Evolutionary conservation across 768 basidiomycete species (phyloP), one percentile per base, ranked within the genome.

Genomic region (Hygrophoropsis aurantiaca): DNA sequence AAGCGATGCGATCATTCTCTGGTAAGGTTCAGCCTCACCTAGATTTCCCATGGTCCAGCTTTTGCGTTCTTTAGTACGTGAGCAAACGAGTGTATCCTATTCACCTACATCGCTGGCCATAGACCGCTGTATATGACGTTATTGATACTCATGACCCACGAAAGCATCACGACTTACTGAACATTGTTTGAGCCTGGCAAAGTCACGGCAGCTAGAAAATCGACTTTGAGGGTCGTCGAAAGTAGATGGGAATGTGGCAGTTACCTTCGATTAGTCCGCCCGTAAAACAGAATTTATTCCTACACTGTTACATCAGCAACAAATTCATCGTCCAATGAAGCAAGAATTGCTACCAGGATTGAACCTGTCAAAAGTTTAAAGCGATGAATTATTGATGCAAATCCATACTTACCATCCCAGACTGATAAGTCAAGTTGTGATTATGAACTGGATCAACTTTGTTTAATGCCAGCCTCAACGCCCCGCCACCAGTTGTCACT

Each of bases 271-370:
- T 74, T 41, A 87, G 64, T 34, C 90, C 90, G 5, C 85, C 85
- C 9, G 87, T 88, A 61, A 91, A 90, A 64, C 87, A 91, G 53
- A 94, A 82, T 67, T 84, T 82, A 62, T 84, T 85, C 78, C 70
- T 69, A 5, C 25, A 19, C n/a, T 15, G 9, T 19, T 4, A 21
- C 3, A 18, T 45, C 30, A 47, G 30, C 10, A n/a, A 13, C 27
- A 19, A 20, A 45, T 1, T 11, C 4, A 47, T 20, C 11, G 18
- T 26, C 13, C 27, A 33, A 16, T n/a, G 15, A 11, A 32, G 0
- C 23, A 24, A 18, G 15, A 40, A 15, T 15, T 27, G 55, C 36
- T 15, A 64, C 66, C 66, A 66, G 16, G 64, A 52, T 49, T 66
- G 64, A 41, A 66, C 46, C 64, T 66, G 46, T 9, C 38, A 33